A percentile compares a stretch with the other conserved stretches of the same genome.
Evolutionary conservation across 2,329 filamentous ascomycete genomes (phyloP).

Genomic region (Gaeumannomyces sp.): DNA sequence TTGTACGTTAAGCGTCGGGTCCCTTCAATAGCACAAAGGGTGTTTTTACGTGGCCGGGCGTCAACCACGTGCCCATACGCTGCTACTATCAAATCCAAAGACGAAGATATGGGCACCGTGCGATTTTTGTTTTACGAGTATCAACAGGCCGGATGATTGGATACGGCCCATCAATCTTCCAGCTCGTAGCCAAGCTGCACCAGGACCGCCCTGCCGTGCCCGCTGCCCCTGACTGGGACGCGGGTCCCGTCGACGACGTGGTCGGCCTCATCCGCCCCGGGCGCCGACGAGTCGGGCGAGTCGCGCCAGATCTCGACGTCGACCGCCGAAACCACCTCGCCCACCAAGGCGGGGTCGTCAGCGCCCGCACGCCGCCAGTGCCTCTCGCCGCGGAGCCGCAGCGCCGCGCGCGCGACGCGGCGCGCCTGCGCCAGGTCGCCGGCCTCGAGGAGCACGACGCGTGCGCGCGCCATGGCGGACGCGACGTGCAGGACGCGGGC

Average conservation of each 20-base stretch:
- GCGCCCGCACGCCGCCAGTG: background rate
- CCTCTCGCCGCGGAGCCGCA: slow-evolving; percentile 17
- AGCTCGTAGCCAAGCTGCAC: slow-evolving; percentile 13
- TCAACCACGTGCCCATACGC: too few relatives aligned
- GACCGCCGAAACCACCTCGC: slow-evolving; percentile 33
- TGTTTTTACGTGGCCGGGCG: too few relatives aligned
- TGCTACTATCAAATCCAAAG: too few relatives aligned
- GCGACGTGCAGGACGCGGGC: slow-evolving; percentile 54
- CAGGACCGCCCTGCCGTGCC: slow-evolving; percentile 41
- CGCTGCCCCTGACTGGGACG: slow-evolving; percentile 39
- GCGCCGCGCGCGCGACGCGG: slow-evolving; percentile 50
- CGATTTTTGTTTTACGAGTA: too few relatives aligned
- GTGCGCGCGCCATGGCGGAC: slow-evolving; percentile 36
- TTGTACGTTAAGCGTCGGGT: background rate
- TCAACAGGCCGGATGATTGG: too few relatives aligned
- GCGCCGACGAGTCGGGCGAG: slow-evolving; percentile 40
- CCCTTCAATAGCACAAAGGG: too few relatives aligned
- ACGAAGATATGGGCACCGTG: too few relatives aligned
- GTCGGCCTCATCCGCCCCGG: slow-evolving; percentile 22
- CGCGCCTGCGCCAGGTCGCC: slow-evolving; percentile 62
- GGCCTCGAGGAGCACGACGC: slow-evolving; percentile 62
- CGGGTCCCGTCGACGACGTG: slow-evolving; percentile 16
- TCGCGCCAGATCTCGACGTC: slow-evolving; percentile 69
- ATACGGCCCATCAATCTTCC: background rate
- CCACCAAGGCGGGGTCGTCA: slow-evolving; percentile 33